Percentiles rank a stretch among this genome's conserved stretches.
These are phyloP conservation scores for Aspergillus sclerotioniger DNA, from an alignment of 495 filamentous ascomycete genomes.

Conservation along the genomic window DNA sequence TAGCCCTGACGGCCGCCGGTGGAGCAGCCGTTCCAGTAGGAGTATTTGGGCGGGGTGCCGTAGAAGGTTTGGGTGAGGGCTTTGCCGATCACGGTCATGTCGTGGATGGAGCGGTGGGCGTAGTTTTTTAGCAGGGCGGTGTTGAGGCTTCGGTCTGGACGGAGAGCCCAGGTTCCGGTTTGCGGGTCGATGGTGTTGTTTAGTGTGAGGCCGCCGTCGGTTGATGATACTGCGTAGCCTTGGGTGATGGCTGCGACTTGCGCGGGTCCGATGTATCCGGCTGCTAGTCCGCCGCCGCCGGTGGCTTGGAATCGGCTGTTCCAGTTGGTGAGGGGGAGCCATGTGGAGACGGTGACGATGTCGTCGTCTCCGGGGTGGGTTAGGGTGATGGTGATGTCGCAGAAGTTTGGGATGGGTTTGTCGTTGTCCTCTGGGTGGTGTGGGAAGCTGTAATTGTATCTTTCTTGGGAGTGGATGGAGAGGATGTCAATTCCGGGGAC, in stretches of 20 bases:
- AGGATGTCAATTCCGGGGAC: too few relatives aligned
- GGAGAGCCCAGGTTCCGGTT: conserved; percentile 8
- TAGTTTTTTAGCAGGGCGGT: conserved; percentile 33
- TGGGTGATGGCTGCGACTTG: background rate
- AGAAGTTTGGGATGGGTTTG: too few relatives aligned
- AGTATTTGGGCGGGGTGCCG: conserved; percentile 23
- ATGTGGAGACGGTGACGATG: conserved; percentile 2
- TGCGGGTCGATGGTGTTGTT: conserved; percentile 10
- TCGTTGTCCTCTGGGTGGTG: too few relatives aligned
- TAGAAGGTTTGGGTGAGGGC: conserved; percentile 18
- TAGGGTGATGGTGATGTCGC: conserved; percentile 7
- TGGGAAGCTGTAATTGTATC: too few relatives aligned
- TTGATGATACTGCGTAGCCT: conserved; percentile 7
- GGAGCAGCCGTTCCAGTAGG: conserved; percentile 50
- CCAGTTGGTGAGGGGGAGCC: conserved; percentile 11
- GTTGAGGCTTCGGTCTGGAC: conserved; percentile 6
- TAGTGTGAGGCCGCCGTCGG: conserved; percentile 16
- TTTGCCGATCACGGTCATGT: conserved; percentile 25
- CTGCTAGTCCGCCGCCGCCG: conserved; percentile 13
- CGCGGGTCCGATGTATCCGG: conserved; percentile 7
- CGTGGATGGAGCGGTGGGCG: conserved; percentile 36
- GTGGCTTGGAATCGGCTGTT: conserved; percentile 14
- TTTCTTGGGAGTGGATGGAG: too few relatives aligned
- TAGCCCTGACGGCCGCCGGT: conserved; percentile 49
- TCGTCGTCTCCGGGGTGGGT: conserved; percentile 12